A percentile compares a stretch with the other conserved stretches of the same genome.
Evolutionary conservation across 371 early-diverging fungal genomes (phyloP).

Genomic region (Mucor plumbeus): DNA sequence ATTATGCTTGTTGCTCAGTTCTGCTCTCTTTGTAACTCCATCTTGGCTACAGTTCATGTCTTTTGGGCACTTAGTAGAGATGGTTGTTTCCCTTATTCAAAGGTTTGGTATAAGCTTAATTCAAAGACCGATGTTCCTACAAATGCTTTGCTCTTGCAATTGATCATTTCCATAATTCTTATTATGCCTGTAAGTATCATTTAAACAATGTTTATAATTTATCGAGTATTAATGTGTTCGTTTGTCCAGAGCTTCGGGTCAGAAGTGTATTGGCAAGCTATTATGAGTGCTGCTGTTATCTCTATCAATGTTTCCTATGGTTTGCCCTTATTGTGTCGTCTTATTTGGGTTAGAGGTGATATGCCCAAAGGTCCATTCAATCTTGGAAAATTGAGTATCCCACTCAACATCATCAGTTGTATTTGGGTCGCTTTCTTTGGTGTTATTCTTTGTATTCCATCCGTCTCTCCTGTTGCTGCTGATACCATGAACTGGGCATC

Average conservation of each 20-base stretch:
- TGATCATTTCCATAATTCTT: slow-evolving; percentile 26
- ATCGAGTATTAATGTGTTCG: not conserved
- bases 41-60: slow-evolving; percentile 26
- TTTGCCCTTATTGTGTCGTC: slow-evolving; percentile 37
- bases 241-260: slow-evolving; percentile 31
- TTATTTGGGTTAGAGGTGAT: slow-evolving; percentile 31
- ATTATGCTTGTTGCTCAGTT: slow-evolving; percentile 34
- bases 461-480: slow-evolving; percentile 25
- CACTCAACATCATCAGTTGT: slow-evolving; percentile 34
- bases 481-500: slow-evolving; percentile 39
- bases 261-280: slow-evolving; percentile 35
- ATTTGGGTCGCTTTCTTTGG: slow-evolving; percentile 37
- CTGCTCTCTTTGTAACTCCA: slow-evolving; percentile 32
- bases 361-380: slow-evolving; percentile 39
- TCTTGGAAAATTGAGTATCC: slow-evolving; percentile 31
- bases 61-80: slow-evolving; percentile 38
- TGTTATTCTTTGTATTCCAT: slow-evolving; percentile 38
- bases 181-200: slow-evolving; percentile 37
- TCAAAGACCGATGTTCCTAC: slow-evolving; percentile 24
- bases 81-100: slow-evolving; percentile 30
- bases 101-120: slow-evolving; percentile 25
- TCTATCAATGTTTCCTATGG: slow-evolving; percentile 34
- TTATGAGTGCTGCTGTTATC: slow-evolving; percentile 38
- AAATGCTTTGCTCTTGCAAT: slow-evolving; percentile 22
- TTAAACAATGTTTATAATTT: not conserved